Percentiles rank a stretch among this genome's conserved stretches.
These are phyloP conservation scores for Zymoseptoria pseudotritici DNA, from an alignment of 2,329 filamentous ascomycete species.

Conservation along the genomic window DNA sequence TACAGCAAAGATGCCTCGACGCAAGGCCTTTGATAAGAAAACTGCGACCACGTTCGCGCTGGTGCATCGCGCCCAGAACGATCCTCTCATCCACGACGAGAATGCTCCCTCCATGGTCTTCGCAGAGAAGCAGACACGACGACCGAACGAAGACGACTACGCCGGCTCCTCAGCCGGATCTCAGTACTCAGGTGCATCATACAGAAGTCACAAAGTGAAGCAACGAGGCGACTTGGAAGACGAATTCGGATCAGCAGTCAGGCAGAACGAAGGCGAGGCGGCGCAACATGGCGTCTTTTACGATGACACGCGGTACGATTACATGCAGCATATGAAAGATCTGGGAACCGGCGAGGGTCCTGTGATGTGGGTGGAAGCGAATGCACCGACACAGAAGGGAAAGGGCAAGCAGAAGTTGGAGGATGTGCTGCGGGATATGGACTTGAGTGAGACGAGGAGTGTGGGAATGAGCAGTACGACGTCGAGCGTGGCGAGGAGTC, in stretches of 20 bases:
- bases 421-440: constrained; percentile 60
- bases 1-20: constrained; percentile 57
- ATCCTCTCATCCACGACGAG: constrained; percentile 90
- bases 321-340: constrained; percentile 97
- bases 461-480: constrained; percentile 38
- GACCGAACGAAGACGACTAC: constrained; percentile 20
- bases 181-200: constrained; percentile 28
- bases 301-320: constrained; percentile 94
- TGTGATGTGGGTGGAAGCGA: constrained; percentile 71
- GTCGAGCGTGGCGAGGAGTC: constrained; percentile 26
- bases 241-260: constrained; percentile 63
- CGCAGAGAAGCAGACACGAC: constrained; percentile 39
- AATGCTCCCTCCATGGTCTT: constrained; percentile 85
- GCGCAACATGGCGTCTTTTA: constrained; percentile 90
- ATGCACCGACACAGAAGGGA: constrained; percentile 47
- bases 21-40: constrained; percentile 83
- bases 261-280: constrained; percentile 90
- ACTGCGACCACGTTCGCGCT: constrained; percentile 87
- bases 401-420: constrained; percentile 71
- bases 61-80: constrained; percentile 93
- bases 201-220: constrained; percentile 26
- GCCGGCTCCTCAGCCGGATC: constrained; percentile 23
- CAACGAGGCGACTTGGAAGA: constrained; percentile 65
- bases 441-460: constrained; percentile 36
- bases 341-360: constrained; percentile 59